Evolutionary conservation across 164 flowering plant genomes (phyloP), one percentile per base, ranked within the genome.

Genomic region (Berberis thunbergii): DNA sequence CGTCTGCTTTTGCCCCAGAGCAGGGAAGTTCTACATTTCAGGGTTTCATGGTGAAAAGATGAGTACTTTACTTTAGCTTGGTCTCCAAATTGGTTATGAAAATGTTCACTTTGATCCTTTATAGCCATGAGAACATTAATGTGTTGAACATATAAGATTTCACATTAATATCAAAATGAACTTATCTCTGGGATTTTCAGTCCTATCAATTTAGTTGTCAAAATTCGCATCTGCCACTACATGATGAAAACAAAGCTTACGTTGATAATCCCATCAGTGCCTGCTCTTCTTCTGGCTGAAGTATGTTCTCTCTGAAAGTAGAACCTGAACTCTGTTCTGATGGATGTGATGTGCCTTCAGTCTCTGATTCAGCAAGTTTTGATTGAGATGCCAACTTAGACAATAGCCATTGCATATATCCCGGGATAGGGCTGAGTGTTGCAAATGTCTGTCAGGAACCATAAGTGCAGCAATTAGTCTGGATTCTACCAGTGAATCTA

Each of bases 341-440:
- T 53, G 74, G 63, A 65, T 73, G 53, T 39, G 73, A 12, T 41
- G 43, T 61, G 60, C 50, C 76, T 59, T 57, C 64, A 12, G 67
- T 59, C 53, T 76, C 84, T 43, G 61, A 74, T 68, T 80, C 80
- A 71, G 87, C 73, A 60, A 86, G 79, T 71, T 76, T 81, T 68
- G 74, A 74, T 62, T 84, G 91, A 66, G 90, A 89, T 77, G 85
- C 84, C 81, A 93, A 78, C 83, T 93, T 93, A 52, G 92, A 75
- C 12, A 84, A 73, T 42, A 93, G 88, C 97, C 98, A 93, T 69
- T 79, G 84, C 89, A 88, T 83, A 75, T 45, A 93, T 40, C 98
- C 97, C 4, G 96, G 94, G 65, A 89, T 85, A 52, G 98, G 98
- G 69, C 98, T 88, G 41, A 93, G 88, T 49, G 98, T 90, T 64